A percentile compares a stretch with the other conserved stretches of the same genome.
Conservation (phyloP, 768 basidiomycete species). For the Hydnum rufescens region DNA sequence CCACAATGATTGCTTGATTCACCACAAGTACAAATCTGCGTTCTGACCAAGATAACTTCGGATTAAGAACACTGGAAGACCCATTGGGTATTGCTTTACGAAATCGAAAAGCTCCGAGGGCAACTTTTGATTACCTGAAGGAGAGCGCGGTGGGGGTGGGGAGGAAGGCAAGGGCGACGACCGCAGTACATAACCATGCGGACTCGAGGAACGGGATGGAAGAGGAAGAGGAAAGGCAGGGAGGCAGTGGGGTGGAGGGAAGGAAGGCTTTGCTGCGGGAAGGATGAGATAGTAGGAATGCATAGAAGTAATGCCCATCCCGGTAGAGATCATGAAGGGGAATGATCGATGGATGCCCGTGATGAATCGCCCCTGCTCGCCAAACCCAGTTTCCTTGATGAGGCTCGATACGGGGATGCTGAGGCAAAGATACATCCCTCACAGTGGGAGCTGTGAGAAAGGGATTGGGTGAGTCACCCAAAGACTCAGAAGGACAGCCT, state of each 20-base stretch:
- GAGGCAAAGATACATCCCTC: too few relatives aligned
- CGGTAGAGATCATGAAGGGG: slow-evolving; percentile 92
- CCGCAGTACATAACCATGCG: too few relatives aligned
- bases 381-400: slow-evolving; percentile 23
- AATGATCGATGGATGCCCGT: slow-evolving; percentile 91
- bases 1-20: too few relatives aligned
- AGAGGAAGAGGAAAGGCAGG: not conserved
- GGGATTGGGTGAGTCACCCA: not conserved
- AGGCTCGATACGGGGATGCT: too few relatives aligned
- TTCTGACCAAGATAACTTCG: slow-evolving; percentile 84
- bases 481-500: not conserved
- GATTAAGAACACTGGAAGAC: slow-evolving; percentile 52
- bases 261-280: slow-evolving; percentile 23
- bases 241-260: not conserved
- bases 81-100: slow-evolving; percentile 75
- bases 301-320: too few relatives aligned
- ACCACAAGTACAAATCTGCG: too few relatives aligned
- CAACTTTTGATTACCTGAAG: too few relatives aligned
- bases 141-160: too few relatives aligned
- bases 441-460: not conserved
- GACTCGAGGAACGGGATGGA: not conserved
- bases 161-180: too few relatives aligned
- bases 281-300: slow-evolving; percentile 92
- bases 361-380: slow-evolving; percentile 49
- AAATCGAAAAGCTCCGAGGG: slow-evolving; percentile 85